Conservation (phyloP, 148 eudicot genomes). For the Vaccinium vitisidaea region DNA sequence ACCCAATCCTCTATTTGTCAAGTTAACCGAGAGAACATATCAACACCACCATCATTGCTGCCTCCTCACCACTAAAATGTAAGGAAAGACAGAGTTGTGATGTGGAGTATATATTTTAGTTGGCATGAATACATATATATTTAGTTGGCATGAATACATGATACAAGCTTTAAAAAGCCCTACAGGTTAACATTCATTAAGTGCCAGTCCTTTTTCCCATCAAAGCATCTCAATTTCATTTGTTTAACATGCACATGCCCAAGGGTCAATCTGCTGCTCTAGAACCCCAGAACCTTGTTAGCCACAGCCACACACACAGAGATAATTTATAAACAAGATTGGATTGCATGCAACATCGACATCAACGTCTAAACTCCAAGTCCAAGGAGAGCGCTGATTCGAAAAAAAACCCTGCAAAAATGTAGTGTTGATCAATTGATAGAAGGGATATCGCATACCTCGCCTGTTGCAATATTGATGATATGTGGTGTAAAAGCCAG, state of each 20-base stretch:
- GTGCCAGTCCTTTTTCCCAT: not conserved
- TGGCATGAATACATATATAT: not conserved
- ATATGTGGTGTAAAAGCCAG: constrained; percentile 62
- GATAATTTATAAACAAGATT: not conserved
- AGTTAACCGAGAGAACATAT: not conserved
- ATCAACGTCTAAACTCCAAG: constrained; percentile 8
- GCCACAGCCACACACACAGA: not conserved
- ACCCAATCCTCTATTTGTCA: not conserved
- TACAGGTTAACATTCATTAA: not conserved
- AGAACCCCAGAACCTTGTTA: not conserved
- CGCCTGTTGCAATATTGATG: constrained; percentile 43
- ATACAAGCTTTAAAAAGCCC: not conserved
- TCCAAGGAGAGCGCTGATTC: not conserved
- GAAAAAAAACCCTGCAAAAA: not conserved
- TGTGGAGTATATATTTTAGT: no score
- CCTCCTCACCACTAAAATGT: not conserved
- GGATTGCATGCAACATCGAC: not conserved
- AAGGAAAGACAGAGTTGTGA: not conserved
- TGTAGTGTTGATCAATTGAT: not conserved
- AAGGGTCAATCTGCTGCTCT: not conserved
- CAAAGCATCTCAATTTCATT: no score
- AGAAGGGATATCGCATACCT: constrained; percentile 30
- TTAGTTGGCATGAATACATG: not conserved
- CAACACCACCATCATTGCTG: not conserved
- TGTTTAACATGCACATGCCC: not conserved